Conservation (phyloP, 192 early-diverging fungal genomes). For the Backusella tarrabulga region DNA sequence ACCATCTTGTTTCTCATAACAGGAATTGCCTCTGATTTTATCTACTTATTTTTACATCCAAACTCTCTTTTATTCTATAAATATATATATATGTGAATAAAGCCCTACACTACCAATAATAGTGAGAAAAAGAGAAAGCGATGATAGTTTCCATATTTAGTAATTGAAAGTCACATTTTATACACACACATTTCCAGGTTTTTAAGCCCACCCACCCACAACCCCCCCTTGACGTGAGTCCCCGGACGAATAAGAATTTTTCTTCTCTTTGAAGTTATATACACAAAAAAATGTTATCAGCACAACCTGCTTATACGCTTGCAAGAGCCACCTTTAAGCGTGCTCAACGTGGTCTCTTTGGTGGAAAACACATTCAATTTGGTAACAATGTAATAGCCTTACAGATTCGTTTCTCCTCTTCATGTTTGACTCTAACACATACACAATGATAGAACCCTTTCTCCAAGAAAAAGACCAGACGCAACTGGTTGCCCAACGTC, state of each 20-base stretch:
- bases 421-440: background rate
- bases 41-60: background rate
- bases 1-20: too few species aligned
- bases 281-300: slow-evolving; percentile 25
- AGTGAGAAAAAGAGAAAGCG: background rate
- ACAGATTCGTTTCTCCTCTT: too few species aligned
- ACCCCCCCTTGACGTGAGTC: background rate
- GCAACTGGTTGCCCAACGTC: slow-evolving; percentile 79
- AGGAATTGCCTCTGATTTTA: too few species aligned
- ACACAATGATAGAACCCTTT: slow-evolving; percentile 39
- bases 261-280: background rate
- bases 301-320: slow-evolving; percentile 34
- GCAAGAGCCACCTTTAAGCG: slow-evolving; percentile 55
- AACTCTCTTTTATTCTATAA: background rate
- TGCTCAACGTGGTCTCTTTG: slow-evolving; percentile 57
- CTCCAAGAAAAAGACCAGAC: slow-evolving; percentile 72
- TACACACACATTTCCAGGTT: background rate
- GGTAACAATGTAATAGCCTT: slow-evolving; percentile 50
- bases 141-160: background rate
- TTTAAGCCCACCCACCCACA: background rate
- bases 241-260: slow-evolving; percentile 13
- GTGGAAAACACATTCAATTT: slow-evolving; percentile 58
- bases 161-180: background rate
- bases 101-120: too few species aligned
- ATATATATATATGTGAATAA: too few species aligned